phyloP scores from a whole-genome alignment of 2,329 filamentous ascomycete species.

The Stagonosporopsis tanaceti region DNA sequence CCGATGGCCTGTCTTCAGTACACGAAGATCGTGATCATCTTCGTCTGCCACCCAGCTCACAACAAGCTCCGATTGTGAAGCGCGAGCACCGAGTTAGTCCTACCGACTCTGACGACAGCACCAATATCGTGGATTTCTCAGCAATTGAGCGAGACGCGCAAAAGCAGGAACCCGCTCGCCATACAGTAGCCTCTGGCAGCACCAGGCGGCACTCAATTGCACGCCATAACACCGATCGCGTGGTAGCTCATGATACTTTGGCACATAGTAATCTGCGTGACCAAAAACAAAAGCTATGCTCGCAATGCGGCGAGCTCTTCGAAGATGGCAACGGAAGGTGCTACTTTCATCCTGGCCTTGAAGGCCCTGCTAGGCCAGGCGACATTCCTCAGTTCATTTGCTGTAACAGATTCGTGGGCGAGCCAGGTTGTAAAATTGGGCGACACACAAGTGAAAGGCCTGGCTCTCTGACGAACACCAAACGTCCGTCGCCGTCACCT shows the following conservation, averaged over 20 bases:
- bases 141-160: conserved; percentile 1
- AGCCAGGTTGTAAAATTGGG: conserved; percentile 25
- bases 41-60: background rate
- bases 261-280: background rate
- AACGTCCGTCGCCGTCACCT: conserved; percentile 8
- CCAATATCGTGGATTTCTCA: conserved; percentile 21
- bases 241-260: background rate
- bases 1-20: background rate
- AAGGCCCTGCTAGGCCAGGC: background rate
- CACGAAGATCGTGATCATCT: background rate
- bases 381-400: conserved; percentile 17
- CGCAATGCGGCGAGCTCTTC: conserved; percentile 23
- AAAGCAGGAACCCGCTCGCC: background rate
- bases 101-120: conserved; percentile 20
- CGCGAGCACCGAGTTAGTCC: conserved; percentile 9
- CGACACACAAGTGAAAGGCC: conserved; percentile 8
- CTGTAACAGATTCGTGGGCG: conserved; percentile 18
- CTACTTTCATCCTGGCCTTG: conserved; percentile 28
- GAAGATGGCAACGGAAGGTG: conserved; percentile 14
- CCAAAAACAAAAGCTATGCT: conserved; percentile 18
- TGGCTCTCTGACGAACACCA: background rate
- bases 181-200: background rate
- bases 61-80: conserved; percentile 17
- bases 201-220: background rate
- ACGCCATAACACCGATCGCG: background rate